These are phyloP conservation scores for Chalaropsis thielavioides DNA, from an alignment of 2,329 filamentous ascomycete species.

Conservation along the genomic window DNA sequence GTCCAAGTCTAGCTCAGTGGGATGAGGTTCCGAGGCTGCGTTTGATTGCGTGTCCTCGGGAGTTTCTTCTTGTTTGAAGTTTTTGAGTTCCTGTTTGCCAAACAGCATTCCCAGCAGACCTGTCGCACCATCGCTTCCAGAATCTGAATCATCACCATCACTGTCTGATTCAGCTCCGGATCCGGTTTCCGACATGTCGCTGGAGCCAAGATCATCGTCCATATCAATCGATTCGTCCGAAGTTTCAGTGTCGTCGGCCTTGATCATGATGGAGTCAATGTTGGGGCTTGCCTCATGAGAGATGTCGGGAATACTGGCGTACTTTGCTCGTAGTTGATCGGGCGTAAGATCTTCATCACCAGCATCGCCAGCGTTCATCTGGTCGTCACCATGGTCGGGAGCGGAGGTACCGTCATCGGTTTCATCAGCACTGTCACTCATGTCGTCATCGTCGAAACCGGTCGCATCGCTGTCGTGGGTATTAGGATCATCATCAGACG, in stretches of 20 bases:
- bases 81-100: conserved; percentile 41
- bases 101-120: conserved; percentile 45
- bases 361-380: conserved; percentile 34
- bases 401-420: conserved; percentile 44
- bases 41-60: conserved; percentile 8
- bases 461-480: conserved; percentile 18
- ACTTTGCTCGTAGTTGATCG: conserved; percentile 55
- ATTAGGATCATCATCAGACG: conserved; percentile 21
- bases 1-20: not conserved
- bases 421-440: conserved; percentile 25
- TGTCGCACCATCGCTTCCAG: conserved; percentile 29
- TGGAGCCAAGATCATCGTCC: conserved; percentile 27
- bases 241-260: conserved; percentile 21
- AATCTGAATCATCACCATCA: conserved; percentile 25
- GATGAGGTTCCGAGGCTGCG: not conserved
- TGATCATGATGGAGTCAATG: conserved; percentile 15
- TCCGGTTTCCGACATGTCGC: conserved; percentile 33
- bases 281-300: not conserved
- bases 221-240: conserved; percentile 31
- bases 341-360: conserved; percentile 53
- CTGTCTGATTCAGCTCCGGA: conserved; percentile 31
- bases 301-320: conserved; percentile 46
- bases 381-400: conserved; percentile 48
- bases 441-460: conserved; percentile 26
- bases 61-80: conserved; percentile 32